Percentiles rank a stretch among this genome's conserved stretches.
phyloP scores from a whole-genome alignment of 2,329 filamentous ascomycete species.

The Fonsecaea pedrosoi region DNA sequence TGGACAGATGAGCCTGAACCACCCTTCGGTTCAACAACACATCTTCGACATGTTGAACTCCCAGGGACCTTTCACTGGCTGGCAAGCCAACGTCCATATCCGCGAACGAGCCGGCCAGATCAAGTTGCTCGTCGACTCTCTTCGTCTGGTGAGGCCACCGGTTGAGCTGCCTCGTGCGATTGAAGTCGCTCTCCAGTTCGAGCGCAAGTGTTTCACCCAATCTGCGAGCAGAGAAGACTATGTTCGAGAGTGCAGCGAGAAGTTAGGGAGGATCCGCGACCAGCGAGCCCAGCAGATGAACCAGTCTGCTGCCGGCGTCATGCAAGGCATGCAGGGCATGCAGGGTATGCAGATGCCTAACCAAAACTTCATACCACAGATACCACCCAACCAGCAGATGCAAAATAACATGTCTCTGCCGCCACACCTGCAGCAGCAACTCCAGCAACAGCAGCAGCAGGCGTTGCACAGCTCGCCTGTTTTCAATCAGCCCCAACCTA shows the following conservation, averaged over 20 bases:
- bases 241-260: constrained; percentile 52
- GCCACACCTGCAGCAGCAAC: constrained; percentile 52
- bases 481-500: constrained; percentile 45
- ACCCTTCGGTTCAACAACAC: constrained; percentile 42
- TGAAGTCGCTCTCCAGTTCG: constrained; percentile 52
- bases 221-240: constrained; percentile 48
- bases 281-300: constrained; percentile 51
- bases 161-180: constrained; percentile 49
- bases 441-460: constrained; percentile 51
- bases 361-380: constrained; percentile 48
- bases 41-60: constrained; percentile 49
- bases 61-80: constrained; percentile 54
- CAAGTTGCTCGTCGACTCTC: constrained; percentile 55
- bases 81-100: constrained; percentile 51
- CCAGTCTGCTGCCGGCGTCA: constrained; percentile 35
- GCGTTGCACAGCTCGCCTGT: constrained; percentile 60
- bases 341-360: constrained; percentile 47
- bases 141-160: constrained; percentile 54
- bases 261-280: constrained; percentile 54
- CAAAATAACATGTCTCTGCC: constrained; percentile 50
- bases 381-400: constrained; percentile 41
- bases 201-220: constrained; percentile 54
- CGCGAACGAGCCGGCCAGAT: constrained; percentile 52
- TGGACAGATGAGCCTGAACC: constrained; percentile 33
- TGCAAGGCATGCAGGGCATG: constrained; percentile 44